Percentiles rank a stretch among this genome's conserved stretches.
These are phyloP conservation scores for Ramaria sp. DNA, from an alignment of 768 basidiomycete species.

Conservation along the genomic window DNA sequence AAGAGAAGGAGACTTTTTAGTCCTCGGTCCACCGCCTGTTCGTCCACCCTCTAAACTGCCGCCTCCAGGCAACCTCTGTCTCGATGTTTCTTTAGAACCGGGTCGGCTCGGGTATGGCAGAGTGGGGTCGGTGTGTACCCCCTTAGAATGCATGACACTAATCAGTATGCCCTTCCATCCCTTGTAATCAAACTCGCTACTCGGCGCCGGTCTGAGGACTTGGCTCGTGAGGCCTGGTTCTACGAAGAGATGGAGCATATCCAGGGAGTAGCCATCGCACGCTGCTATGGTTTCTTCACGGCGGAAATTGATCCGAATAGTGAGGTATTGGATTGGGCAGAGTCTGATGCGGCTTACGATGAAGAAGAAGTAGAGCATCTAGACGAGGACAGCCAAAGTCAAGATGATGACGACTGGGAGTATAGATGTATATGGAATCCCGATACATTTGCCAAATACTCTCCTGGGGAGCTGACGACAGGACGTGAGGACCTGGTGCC, in stretches of 20 bases:
- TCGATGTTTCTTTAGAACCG: not conserved
- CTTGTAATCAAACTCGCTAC: not conserved
- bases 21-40: too few species aligned
- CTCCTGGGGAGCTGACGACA: too few species aligned
- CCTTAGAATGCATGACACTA: not conserved
- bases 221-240: conserved; percentile 7
- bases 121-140: not conserved
- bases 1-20: too few species aligned
- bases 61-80: not conserved
- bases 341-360: too few species aligned
- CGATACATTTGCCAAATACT: too few species aligned
- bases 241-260: conserved; percentile 8
- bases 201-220: not conserved
- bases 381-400: too few species aligned
- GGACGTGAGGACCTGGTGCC: too few species aligned
- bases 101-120: not conserved
- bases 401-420: too few species aligned
- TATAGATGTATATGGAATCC: too few species aligned
- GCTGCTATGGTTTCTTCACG: conserved; percentile 4
- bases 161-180: not conserved
- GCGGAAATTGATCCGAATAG: not conserved
- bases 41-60: not conserved
- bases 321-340: too few species aligned
- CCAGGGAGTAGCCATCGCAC: conserved; percentile 7
- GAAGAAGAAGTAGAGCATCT: too few species aligned